Evolutionary conservation across 352 stramenopile genomes (phyloP).

Genomic region (Stramenopiles sp.): DNA sequence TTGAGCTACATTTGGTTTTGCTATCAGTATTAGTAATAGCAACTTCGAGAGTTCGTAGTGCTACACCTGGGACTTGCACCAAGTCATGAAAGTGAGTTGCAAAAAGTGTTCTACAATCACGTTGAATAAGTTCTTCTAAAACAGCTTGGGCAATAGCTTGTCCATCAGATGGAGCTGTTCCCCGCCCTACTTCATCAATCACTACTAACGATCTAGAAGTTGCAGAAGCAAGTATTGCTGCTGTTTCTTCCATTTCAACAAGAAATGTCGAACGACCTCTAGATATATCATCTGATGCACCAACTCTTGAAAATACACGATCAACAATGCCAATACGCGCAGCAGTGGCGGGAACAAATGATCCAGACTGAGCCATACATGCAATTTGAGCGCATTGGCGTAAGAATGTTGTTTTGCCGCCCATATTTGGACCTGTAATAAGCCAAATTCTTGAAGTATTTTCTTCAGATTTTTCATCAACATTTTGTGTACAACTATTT

Average conservation of each 20-base stretch:
- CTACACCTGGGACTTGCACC: constrained; percentile 18
- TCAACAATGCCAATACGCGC: constrained; percentile 29
- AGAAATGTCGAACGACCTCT: constrained; percentile 38
- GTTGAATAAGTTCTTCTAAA: constrained; percentile 27
- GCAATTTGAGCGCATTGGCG: constrained; percentile 32
- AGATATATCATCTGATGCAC: constrained; percentile 32
- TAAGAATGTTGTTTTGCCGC: constrained; percentile 39
- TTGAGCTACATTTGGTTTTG: no score
- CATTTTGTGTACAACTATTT: no score
- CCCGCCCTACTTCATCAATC: constrained; percentile 40
- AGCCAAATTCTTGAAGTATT: constrained; percentile 17
- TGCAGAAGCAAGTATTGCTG: constrained; percentile 29
- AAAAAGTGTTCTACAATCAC: constrained; percentile 26
- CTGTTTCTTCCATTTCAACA: constrained; percentile 42
- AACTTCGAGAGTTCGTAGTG: not conserved
- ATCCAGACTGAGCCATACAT: constrained; percentile 32
- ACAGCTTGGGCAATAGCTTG: constrained; percentile 32
- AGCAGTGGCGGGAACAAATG: constrained; percentile 32
- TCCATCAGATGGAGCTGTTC: constrained; percentile 32
- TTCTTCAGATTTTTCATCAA: no score
- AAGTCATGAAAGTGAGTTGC: constrained; percentile 39
- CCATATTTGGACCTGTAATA: constrained; percentile 45
- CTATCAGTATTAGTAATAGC: not conserved
- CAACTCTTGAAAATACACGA: constrained; percentile 33
- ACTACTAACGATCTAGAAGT: constrained; percentile 34